phyloP scores from a whole-genome alignment of 2,329 filamentous ascomycete genomes.

The Pseudopyricularia javanii region DNA sequence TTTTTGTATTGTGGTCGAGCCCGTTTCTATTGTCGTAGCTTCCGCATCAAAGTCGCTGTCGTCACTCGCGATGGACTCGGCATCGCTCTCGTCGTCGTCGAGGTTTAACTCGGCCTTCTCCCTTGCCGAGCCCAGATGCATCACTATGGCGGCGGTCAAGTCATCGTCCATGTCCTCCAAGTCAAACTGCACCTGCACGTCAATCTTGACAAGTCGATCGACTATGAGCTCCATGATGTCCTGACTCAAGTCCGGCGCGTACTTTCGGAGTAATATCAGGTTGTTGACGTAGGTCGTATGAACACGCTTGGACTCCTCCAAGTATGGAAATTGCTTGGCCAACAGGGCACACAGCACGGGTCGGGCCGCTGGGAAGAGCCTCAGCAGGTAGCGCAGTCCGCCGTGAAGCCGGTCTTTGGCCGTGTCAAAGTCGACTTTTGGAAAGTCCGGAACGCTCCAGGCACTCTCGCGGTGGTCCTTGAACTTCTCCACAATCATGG shows the following conservation, averaged over 20 bases:
- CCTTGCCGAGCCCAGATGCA: slow-evolving; percentile 27
- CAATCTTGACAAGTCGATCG: slow-evolving; percentile 81
- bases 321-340: slow-evolving; percentile 58
- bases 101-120: slow-evolving; percentile 33
- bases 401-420: slow-evolving; percentile 67
- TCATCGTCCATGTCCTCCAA: slow-evolving; percentile 89
- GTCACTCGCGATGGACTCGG: slow-evolving; percentile 60
- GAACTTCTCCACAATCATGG: slow-evolving; percentile 73
- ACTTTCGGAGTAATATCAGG: slow-evolving; percentile 63
- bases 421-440: slow-evolving; percentile 47
- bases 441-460: slow-evolving; percentile 37
- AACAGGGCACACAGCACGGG: slow-evolving; percentile 57
- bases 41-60: slow-evolving; percentile 55
- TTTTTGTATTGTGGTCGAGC: slow-evolving; percentile 78
- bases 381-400: slow-evolving; percentile 62
- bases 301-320: slow-evolving; percentile 62
- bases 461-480: slow-evolving; percentile 34
- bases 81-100: slow-evolving; percentile 46
- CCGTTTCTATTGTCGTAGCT: slow-evolving; percentile 50
- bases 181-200: slow-evolving; percentile 89
- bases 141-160: slow-evolving; percentile 60
- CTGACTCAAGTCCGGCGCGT: slow-evolving; percentile 64
- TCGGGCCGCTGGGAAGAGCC: slow-evolving; percentile 69
- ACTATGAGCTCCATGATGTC: slow-evolving; percentile 77
- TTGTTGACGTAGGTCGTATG: slow-evolving; percentile 86